Base-by-base conservation (phyloP, 805 yeast species). In the Sungouiella thailandica region DNA sequence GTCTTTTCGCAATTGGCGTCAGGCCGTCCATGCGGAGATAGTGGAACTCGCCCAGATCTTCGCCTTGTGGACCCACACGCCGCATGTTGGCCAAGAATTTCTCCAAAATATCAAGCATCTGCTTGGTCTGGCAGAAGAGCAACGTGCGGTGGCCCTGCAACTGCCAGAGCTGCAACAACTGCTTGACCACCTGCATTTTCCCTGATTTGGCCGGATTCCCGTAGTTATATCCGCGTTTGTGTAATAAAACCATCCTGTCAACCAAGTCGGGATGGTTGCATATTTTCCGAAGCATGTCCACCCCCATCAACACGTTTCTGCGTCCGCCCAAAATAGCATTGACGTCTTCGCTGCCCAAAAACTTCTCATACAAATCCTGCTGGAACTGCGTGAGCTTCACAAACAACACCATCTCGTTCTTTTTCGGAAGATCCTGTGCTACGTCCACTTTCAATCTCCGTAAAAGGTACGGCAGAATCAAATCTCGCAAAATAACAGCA, bases 221-320 rank as follows among this genome's bases (percentile, higher is more conserved):
- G 52, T 73, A 78, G 11, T 60, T 46, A 25, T 53, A 53, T 33
- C 43, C 60, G 61, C 28, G 60, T 17, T 57, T 58, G n/a, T 50
- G 53, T 43, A 44, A 34, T 13, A 67, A 46, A 2, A 50, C 35
- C 10, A 72, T 74, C 9, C 73, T 52, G 30, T 70, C 66, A 3
- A 80, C 78, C 36, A 93, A 62, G 56, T 93, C 97, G 0, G 98
- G 98, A 65, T 93, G 97, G 55, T 93, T 93, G 57, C 98, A 93
- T 2, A 93, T 86, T 54, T 93, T 93, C 39, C 97, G 70, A 35
- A 93, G 56, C 16, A 86, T 74, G 57, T 90, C 97, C 23, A 93
- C 90, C 1, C 97, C 97, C 69, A 72, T 84, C 26, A 93, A 64
- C 4, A 88, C 86, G 48, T 88, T 86, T 34, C 94, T 60, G 47